These are phyloP conservation scores for Coffea humblotiana DNA, from an alignment of 305 asterid species.

Conservation along the genomic window DNA sequence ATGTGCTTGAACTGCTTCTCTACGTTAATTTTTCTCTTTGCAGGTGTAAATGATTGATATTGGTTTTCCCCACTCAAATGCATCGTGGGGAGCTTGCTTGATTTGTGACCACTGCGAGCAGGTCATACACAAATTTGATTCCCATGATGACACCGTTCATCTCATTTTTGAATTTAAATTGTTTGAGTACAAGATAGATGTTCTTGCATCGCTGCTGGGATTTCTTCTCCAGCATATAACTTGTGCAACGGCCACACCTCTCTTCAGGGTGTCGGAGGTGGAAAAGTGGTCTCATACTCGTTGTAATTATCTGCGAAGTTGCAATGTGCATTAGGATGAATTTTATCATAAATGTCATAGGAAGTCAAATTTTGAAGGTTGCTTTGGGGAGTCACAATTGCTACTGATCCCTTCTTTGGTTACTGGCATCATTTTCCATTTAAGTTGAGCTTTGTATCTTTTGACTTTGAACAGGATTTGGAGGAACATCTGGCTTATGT, in stretches of 20 bases:
- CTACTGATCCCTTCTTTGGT: too few species aligned
- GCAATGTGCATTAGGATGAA: not conserved
- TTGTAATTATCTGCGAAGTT: not conserved
- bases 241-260: not conserved
- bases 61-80: conserved; percentile 1
- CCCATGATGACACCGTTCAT: not conserved
- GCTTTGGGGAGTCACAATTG: not conserved
- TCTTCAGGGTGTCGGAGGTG: not conserved
- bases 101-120: conserved; percentile 16
- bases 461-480: not conserved
- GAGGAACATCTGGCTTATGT: not conserved
- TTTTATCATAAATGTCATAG: not conserved
- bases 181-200: not conserved
- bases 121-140: not conserved
- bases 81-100: conserved; percentile 21
- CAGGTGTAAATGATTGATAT: conserved; percentile 14
- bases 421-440: not conserved
- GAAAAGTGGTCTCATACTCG: not conserved
- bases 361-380: not conserved
- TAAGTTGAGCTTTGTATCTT: too few species aligned
- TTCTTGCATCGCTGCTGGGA: conserved; percentile 2
- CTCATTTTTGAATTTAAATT: conserved; percentile 1
- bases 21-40: conserved; percentile 7
- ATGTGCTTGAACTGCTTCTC: not conserved
- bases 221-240: not conserved